Evolutionary conservation across 192 early-diverging fungal genomes (phyloP).

Genomic region (Glomus cerebriforme): DNA sequence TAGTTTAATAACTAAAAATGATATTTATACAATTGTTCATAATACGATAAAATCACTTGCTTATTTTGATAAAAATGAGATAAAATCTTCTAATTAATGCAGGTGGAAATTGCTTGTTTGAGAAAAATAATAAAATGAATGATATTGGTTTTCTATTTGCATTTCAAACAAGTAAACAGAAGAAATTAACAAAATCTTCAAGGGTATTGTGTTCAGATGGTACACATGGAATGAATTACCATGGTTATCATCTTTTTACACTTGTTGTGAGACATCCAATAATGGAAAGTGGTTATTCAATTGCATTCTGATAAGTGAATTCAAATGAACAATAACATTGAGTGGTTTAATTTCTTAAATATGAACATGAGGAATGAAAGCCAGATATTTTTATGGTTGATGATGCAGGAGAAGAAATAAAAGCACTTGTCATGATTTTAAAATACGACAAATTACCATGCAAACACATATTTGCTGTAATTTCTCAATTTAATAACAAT

Average conservation of each 20-base stretch:
- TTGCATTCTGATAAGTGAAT: neutral
- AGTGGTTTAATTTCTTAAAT: neutral
- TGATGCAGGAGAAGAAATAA: neutral
- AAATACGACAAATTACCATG: too few relatives aligned
- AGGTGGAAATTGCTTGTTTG: neutral
- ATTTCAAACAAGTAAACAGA: neutral
- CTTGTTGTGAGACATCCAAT: neutral
- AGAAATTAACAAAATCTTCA: neutral
- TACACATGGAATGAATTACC: neutral
- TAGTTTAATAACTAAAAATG: neutral
- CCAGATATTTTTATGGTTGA: neutral
- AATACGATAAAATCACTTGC: neutral
- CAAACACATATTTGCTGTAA: too few relatives aligned
- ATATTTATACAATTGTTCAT: neutral
- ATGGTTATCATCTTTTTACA: neutral
- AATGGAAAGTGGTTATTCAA: neutral
- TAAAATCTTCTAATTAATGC: neutral
- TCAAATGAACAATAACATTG: neutral
- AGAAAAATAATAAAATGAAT: neutral
- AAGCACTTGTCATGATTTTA: too few relatives aligned
- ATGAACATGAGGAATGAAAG: neutral
- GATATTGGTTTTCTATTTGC: neutral
- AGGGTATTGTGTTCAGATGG: neutral
- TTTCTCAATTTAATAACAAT: too few relatives aligned
- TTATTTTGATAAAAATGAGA: neutral